Evolutionary conservation across 208 protist species (phyloP), one percentile per base, ranked within the genome.

Genomic region (Wallacemonas collosoma): DNA sequence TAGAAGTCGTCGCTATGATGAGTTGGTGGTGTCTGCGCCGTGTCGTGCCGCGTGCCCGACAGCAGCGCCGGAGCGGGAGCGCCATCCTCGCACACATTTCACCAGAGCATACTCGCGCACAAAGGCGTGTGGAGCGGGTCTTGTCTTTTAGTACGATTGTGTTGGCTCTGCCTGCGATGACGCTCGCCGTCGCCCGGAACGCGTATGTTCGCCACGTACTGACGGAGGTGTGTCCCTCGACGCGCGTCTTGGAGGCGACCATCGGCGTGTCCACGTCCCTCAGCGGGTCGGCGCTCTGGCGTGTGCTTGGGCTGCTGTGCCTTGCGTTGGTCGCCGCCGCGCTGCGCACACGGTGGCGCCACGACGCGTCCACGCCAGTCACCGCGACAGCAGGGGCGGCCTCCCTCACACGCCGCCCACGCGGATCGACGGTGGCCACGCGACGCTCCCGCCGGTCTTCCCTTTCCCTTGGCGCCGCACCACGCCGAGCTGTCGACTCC

Each of bases 21-120:
- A 65, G 60, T 41, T 65, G 60, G 60, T 65, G 60, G 56, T 38
- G 14, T 11, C 36, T 62, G 56, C 43, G 56, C 35, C 36, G 57
- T 61, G 39, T 60, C 40, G 41, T 74, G 58, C 41, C 57, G 45
- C 57, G 41, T 26, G 70, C 68, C 14, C 56, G 38, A 9, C 36
- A 0, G 6, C 45, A 50, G 45, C 45, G 8, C 6, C 45, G 8
- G 45, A 6, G 6, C 45, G 45, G 45, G 26, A 26, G 26, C 26
- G 26, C 26, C 26, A 26, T 26, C 26, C 26, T 26, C 26, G 26
- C 26, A 26, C 26, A 26, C 26, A 26, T 26, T 26, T 26, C 26
- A 26, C 26, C 26, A 26, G 26, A 26, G 26, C 26, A 26, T 38
- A 17, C 54, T 38, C 54, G 17, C 1, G 54, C 54, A 58, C 15